phyloP scores from a whole-genome alignment of 2,329 filamentous ascomycete species.

The Cytospora chrysosperma region DNA sequence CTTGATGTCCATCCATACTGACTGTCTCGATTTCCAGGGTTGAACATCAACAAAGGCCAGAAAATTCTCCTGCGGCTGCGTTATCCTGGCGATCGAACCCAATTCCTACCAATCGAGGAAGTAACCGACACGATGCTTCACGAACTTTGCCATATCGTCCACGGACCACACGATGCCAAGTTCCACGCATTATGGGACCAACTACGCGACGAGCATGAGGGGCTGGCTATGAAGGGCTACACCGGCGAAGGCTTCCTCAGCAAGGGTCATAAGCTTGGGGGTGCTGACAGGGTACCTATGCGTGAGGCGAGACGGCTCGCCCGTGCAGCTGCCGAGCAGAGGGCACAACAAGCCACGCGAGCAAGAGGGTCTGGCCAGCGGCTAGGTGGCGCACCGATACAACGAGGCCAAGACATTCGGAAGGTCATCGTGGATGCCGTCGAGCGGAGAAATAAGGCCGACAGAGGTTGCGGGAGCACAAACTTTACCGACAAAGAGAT shows the following conservation, averaged over 20 bases:
- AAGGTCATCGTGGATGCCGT: conserved; percentile 70
- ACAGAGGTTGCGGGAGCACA: conserved; percentile 74
- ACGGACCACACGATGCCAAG: conserved; percentile 76
- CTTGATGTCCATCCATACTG: not conserved
- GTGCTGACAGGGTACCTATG: conserved; percentile 57
- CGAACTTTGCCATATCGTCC: conserved; percentile 85
- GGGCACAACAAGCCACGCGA: conserved; percentile 50
- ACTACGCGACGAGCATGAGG: conserved; percentile 80
- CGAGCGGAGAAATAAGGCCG: conserved; percentile 64
- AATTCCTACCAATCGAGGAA: conserved; percentile 78
- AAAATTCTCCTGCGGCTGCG: conserved; percentile 82
- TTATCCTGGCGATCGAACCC: conserved; percentile 68
- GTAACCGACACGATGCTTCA: conserved; percentile 91
- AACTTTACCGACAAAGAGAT: conserved; percentile 66
- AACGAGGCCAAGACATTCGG: conserved; percentile 65
- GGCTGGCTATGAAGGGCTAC: conserved; percentile 76
- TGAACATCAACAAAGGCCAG: conserved; percentile 75
- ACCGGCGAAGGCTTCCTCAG: conserved; percentile 87
- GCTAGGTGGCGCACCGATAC: conserved; percentile 61
- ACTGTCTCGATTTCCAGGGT: conserved; percentile 41
- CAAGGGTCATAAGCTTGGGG: conserved; percentile 72
- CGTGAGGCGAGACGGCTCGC: conserved; percentile 75
- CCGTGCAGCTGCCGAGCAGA: conserved; percentile 70
- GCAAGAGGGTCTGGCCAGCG: conserved; percentile 62
- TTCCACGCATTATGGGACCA: conserved; percentile 90